A percentile compares a stretch with the other conserved stretches of the same genome.
Evolutionary conservation across 2,329 filamentous ascomycete genomes (phyloP).

Genomic region (Aspergillus sojae): DNA sequence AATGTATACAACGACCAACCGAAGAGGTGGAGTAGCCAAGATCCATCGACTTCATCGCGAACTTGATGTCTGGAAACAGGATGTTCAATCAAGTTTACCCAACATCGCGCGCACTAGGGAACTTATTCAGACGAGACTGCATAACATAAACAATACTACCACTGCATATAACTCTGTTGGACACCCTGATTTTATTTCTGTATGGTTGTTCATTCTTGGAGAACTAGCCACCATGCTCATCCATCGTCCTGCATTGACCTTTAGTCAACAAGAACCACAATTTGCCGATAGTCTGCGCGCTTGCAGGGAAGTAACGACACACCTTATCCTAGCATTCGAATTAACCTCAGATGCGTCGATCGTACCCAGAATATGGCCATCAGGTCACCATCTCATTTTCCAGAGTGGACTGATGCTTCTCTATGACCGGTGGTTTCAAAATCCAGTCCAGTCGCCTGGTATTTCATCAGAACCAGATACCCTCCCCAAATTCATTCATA

Average conservation of each 20-base stretch:
- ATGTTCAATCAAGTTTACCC: too few relatives aligned
- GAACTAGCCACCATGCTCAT: neutral
- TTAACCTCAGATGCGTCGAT: neutral
- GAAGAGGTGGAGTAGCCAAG: neutral
- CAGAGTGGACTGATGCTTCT: neutral
- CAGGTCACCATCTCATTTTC: neutral
- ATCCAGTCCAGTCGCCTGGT: neutral
- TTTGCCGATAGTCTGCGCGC: neutral
- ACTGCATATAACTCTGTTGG: too few relatives aligned
- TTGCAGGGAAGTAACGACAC: neutral
- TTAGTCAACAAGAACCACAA: neutral
- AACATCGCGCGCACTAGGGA: too few relatives aligned
- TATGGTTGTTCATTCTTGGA: neutral
- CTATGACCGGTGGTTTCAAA: neutral
- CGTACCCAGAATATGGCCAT: neutral
- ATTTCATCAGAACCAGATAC: neutral
- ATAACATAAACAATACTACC: too few relatives aligned
- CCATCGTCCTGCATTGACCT: constrained; percentile 5
- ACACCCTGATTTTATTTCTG: neutral
- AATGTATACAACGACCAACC: constrained; percentile 7
- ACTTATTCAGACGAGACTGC: too few relatives aligned
- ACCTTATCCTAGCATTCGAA: neutral
- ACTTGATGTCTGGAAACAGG: neutral
- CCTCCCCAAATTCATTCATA: neutral
- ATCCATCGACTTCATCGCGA: neutral